Conservation (phyloP, 108 stramenopile species). For the Skeletonema marinoi region DNA sequence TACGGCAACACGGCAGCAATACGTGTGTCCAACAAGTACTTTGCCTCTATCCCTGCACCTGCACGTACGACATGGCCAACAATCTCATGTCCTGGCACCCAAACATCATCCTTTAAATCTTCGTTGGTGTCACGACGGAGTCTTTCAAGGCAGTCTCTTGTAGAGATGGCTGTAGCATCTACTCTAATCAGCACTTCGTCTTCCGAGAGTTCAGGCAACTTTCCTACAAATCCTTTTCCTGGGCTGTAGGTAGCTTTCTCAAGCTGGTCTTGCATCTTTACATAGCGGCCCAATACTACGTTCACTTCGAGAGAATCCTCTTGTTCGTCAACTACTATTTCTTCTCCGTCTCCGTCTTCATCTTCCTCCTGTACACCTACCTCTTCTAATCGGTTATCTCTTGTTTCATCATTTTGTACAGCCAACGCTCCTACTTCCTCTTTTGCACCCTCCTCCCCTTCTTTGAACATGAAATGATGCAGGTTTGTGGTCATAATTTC, state of each 20-base stretch:
- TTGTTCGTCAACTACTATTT: too few species aligned
- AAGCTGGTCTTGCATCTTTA: neutral
- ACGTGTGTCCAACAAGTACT: slow-evolving; percentile 16
- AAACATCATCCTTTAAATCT: neutral
- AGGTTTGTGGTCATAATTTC: neutral
- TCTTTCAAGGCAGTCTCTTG: neutral
- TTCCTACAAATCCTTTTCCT: neutral
- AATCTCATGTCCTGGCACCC: slow-evolving; percentile 5
- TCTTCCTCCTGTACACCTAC: too few species aligned
- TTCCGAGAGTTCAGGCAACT: neutral
- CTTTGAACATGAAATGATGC: neutral
- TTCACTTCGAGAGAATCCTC: too few species aligned
- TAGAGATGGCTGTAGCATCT: neutral
- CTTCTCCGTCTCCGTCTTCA: too few species aligned
- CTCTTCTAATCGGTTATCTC: too few species aligned
- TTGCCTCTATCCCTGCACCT: neutral
- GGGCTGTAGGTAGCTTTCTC: neutral
- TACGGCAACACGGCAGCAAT: slow-evolving; percentile 61
- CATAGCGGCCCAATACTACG: too few species aligned
- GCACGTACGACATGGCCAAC: neutral
- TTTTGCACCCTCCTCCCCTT: neutral
- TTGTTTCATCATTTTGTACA: too few species aligned
- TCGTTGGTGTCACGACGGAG: neutral
- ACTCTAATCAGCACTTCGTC: slow-evolving; percentile 5
- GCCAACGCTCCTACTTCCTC: too few species aligned